Percentiles rank a stretch among this genome's conserved stretches.
phyloP scores from a whole-genome alignment of 176 grass and related monocot genomes.

The Carex parvula region DNA sequence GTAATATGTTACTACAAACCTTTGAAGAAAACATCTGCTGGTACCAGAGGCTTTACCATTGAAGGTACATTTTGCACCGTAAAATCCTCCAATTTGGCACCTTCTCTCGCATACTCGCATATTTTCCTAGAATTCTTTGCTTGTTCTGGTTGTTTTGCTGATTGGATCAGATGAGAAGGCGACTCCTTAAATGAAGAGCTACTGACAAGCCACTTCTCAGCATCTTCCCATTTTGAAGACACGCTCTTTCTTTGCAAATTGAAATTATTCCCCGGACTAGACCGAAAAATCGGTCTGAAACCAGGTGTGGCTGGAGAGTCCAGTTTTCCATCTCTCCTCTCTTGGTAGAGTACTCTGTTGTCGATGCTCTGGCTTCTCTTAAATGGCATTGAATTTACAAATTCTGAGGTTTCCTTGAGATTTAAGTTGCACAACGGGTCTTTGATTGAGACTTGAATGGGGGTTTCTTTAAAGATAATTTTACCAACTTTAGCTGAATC shows the following conservation, averaged over 20 bases:
- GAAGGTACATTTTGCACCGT: constrained; percentile 22
- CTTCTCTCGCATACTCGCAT: constrained; percentile 19
- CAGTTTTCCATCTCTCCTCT: constrained; percentile 42
- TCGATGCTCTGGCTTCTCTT: constrained; percentile 40
- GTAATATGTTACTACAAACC: constrained; percentile 30
- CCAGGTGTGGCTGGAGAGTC: constrained; percentile 42
- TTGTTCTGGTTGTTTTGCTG: constrained; percentile 14
- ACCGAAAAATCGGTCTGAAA: constrained; percentile 47
- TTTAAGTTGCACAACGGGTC: constrained; percentile 54
- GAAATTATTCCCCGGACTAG: constrained; percentile 39
- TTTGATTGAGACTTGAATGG: constrained; percentile 43
- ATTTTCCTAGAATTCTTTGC: constrained; percentile 27
- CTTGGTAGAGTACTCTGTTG: constrained; percentile 38
- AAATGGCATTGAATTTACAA: constrained; percentile 51
- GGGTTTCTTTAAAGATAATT: constrained; percentile 30
- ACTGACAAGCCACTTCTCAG: constrained; percentile 89
- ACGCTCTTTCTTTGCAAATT: constrained; percentile 45
- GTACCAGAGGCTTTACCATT: constrained; percentile 31
- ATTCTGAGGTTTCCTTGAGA: constrained; percentile 58
- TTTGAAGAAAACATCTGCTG: constrained; percentile 71
- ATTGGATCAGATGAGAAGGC: constrained; percentile 33
- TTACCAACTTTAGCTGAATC: background rate
- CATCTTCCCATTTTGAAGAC: constrained; percentile 99
- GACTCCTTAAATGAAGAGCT: constrained; percentile 47
- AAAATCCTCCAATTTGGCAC: constrained; percentile 16